These are phyloP conservation scores for Dactylorhiza incarnata DNA, from an alignment of 106 monocot species.

Conservation along the genomic window DNA sequence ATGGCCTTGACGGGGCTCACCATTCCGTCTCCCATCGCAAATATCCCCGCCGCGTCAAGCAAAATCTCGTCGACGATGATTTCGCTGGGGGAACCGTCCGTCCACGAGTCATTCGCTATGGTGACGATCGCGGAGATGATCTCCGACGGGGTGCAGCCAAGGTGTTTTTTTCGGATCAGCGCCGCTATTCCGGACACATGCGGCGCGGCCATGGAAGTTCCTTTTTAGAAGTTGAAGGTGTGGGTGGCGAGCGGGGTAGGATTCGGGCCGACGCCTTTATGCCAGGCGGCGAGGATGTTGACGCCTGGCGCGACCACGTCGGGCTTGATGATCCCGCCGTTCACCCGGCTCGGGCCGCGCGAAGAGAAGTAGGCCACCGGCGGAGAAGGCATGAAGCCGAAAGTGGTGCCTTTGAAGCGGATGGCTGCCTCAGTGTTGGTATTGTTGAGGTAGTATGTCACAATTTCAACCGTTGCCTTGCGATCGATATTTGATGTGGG, in stretches of 20 bases:
- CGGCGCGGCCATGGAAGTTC: conserved; percentile 17
- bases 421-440: background rate
- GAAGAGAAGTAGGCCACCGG: conserved; percentile 11
- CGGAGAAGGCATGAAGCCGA: conserved; percentile 4
- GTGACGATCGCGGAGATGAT: background rate
- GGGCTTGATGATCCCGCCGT: too few species aligned
- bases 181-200: conserved; percentile 6
- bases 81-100: background rate
- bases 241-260: too few species aligned
- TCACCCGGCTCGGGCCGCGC: conserved; percentile 1
- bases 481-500: too few species aligned
- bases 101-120: background rate
- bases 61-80: background rate
- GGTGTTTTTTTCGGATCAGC: background rate
- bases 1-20: conserved; percentile 29
- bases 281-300: too few species aligned
- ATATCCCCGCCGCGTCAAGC: background rate
- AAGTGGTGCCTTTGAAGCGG: too few species aligned
- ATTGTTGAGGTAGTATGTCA: background rate
- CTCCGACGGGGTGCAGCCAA: background rate
- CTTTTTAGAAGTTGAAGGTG: background rate
- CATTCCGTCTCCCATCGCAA: conserved; percentile 25
- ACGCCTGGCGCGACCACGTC: too few species aligned
- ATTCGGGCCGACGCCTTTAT: too few species aligned
- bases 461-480: background rate